Percentiles rank a stretch among this genome's conserved stretches.
Evolutionary conservation across 2,329 filamentous ascomycete species (phyloP).

Genomic region (Fusarium dimerum): DNA sequence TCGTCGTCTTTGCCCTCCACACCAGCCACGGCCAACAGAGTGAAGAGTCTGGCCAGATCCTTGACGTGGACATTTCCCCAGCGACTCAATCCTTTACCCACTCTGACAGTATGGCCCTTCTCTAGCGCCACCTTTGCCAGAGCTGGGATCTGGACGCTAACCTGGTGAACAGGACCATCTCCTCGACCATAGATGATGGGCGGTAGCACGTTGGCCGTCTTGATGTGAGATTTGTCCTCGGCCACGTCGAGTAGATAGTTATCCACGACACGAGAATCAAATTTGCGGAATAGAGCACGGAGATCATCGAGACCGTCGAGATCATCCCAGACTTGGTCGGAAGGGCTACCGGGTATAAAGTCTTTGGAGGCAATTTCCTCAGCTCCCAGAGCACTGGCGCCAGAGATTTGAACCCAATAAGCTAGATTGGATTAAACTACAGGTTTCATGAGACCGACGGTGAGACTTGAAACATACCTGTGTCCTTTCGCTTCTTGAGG

Average conservation of each 20-base stretch:
- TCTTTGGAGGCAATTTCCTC: conserved; percentile 33
- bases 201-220: conserved; percentile 38
- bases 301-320: conserved; percentile 29
- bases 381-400: conserved; percentile 36
- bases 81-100: conserved; percentile 35
- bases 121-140: conserved; percentile 36
- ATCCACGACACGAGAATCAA: conserved; percentile 35
- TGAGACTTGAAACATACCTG: not conserved
- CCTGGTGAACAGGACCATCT: conserved; percentile 38
- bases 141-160: conserved; percentile 43
- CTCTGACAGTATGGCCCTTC: conserved; percentile 32
- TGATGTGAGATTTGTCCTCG: conserved; percentile 25
- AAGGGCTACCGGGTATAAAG: conserved; percentile 33
- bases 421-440: conserved; percentile 2
- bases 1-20: conserved; percentile 18
- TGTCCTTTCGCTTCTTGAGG: conserved; percentile 16
- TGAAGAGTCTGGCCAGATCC: conserved; percentile 35
- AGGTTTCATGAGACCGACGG: rapidly evolving
- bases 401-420: conserved; percentile 39
- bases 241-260: conserved; percentile 37
- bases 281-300: conserved; percentile 25
- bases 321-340: conserved; percentile 38
- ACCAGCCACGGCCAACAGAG: conserved; percentile 33
- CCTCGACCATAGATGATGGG: conserved; percentile 44
- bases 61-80: conserved; percentile 40